Evolutionary conservation across 108 stramenopile genomes (phyloP).

Genomic region (Skeletonema menzelii): DNA sequence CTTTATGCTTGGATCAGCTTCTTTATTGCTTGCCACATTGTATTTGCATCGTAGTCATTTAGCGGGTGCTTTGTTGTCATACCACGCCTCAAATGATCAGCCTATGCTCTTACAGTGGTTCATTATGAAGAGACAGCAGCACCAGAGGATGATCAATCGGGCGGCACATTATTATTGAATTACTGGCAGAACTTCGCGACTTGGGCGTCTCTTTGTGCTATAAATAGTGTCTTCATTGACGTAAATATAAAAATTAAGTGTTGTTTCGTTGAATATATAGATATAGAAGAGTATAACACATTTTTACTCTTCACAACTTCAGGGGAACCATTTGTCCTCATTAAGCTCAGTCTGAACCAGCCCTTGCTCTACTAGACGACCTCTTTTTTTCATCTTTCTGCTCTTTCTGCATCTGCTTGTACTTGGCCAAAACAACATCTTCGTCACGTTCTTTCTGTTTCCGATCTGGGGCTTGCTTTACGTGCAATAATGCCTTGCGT

Average conservation of each 20-base stretch:
- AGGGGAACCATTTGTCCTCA: too few species aligned
- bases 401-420: constrained; percentile 9
- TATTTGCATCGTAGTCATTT: background rate
- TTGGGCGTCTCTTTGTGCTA: background rate
- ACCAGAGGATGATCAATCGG: background rate
- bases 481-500: constrained; percentile 11
- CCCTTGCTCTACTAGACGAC: background rate
- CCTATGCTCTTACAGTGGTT: background rate
- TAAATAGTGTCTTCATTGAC: too few species aligned
- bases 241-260: background rate
- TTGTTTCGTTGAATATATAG: background rate
- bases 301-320: too few species aligned
- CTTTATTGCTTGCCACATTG: background rate
- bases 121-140: background rate
- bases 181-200: background rate
- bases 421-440: constrained; percentile 5
- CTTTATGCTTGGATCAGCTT: background rate
- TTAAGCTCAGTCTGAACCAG: background rate
- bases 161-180: background rate
- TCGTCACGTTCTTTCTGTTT: constrained; percentile 11
- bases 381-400: constrained; percentile 10
- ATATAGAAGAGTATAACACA: background rate
- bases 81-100: background rate
- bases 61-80: background rate
- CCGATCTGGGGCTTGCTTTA: background rate